Conservation (phyloP, 139 green algal species). For the Gonium pectorale region DNA sequence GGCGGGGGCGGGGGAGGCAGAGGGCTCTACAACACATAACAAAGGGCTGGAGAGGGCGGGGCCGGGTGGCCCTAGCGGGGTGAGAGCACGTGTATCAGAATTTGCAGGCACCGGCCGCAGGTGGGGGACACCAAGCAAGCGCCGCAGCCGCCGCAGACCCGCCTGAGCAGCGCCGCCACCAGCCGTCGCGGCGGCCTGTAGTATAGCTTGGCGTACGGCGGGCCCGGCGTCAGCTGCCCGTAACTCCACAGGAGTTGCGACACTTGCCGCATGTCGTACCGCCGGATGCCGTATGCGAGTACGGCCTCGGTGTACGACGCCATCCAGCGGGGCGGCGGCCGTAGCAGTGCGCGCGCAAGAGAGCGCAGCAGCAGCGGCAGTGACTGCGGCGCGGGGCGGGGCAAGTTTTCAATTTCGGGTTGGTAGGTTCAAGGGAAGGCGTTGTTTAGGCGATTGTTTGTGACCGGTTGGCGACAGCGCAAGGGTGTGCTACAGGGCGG, state of each 20-base stretch:
- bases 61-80: too few species aligned
- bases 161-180: slow-evolving; percentile 1
- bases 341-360: slow-evolving; percentile 13
- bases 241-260: slow-evolving; percentile 17
- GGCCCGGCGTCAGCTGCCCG: slow-evolving; percentile 6
- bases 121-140: too few species aligned
- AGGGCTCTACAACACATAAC: too few species aligned
- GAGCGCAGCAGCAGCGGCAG: slow-evolving; percentile 29
- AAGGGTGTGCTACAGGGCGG: not conserved
- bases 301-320: not conserved
- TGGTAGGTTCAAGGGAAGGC: not conserved
- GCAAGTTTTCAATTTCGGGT: not conserved
- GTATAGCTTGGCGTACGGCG: slow-evolving; percentile 27
- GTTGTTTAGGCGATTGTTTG: not conserved
- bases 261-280: slow-evolving; percentile 27
- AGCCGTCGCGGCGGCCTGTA: not conserved
- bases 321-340: not conserved
- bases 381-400: not conserved
- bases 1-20: not conserved
- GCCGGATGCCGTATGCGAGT: not conserved
- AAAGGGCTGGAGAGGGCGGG: too few species aligned
- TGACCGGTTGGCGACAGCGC: not conserved
- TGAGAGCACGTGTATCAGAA: too few species aligned
- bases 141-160: too few species aligned
- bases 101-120: too few species aligned